Percentiles rank a stretch among this genome's conserved stretches.
These are phyloP conservation scores for Xylariomycetidae sp. DNA, from an alignment of 2,329 filamentous ascomycete species.

Conservation along the genomic window DNA sequence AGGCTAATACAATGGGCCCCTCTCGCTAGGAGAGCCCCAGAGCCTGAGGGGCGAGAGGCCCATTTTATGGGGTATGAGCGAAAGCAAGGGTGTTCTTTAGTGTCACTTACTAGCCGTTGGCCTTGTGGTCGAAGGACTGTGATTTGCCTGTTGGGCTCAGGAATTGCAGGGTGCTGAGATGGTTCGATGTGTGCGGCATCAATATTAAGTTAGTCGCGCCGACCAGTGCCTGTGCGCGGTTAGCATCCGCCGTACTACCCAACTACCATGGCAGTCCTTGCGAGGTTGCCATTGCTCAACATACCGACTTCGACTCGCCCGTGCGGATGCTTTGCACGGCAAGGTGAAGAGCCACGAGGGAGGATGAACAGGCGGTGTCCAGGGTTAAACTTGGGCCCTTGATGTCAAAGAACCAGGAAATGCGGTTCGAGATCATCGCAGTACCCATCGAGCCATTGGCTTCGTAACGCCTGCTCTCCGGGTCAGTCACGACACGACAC, in stretches of 20 bases:
- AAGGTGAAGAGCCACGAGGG: slow-evolving; percentile 31
- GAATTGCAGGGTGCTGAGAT: slow-evolving; percentile 22
- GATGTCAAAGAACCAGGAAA: slow-evolving; percentile 34
- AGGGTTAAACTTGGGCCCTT: slow-evolving; percentile 34
- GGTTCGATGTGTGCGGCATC: slow-evolving; percentile 25
- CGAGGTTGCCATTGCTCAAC: not conserved
- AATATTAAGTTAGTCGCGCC: slow-evolving; percentile 23
- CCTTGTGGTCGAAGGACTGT: slow-evolving; percentile 23
- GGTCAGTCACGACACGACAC: slow-evolving; percentile 12
- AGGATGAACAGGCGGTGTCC: slow-evolving; percentile 37
- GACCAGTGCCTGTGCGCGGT: slow-evolving; percentile 16
- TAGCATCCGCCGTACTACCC: slow-evolving; percentile 2
- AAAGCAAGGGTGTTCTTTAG: not conserved
- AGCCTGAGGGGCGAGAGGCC: not conserved
- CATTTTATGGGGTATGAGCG: not conserved
- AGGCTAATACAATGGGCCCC: too few relatives aligned
- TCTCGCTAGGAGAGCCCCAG: too few relatives aligned
- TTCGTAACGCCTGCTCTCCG: slow-evolving; percentile 16
- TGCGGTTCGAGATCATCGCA: slow-evolving; percentile 29
- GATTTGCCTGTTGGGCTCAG: slow-evolving; percentile 21
- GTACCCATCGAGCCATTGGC: slow-evolving; percentile 24
- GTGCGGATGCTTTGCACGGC: slow-evolving; percentile 31
- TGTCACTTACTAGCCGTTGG: slow-evolving; percentile 20
- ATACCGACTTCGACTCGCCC: slow-evolving; percentile 26
- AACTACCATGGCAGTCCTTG: too few relatives aligned